Conservation (phyloP, 306 rosid genomes). For the Medicago lupulina region DNA sequence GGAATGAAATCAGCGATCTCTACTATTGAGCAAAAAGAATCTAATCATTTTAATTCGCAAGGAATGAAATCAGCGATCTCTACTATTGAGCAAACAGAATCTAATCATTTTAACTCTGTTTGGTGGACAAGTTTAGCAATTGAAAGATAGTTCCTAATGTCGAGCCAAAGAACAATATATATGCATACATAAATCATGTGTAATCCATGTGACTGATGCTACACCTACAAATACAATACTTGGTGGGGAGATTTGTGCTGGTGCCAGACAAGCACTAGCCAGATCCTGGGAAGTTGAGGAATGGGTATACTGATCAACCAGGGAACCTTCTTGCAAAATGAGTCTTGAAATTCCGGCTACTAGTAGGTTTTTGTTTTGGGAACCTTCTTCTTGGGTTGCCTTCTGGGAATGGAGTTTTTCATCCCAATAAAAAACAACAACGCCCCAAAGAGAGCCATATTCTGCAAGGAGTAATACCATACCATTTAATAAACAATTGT, state of each 20-base stretch:
- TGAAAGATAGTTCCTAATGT: conserved; percentile 43
- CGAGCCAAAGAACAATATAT: conserved; percentile 18
- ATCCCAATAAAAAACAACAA: conserved; percentile 70
- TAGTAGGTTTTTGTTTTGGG: conserved; percentile 62
- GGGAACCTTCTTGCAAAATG: conserved; percentile 35
- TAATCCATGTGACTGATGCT: conserved; percentile 28
- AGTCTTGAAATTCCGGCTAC: conserved; percentile 26
- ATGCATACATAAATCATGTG: conserved; percentile 28
- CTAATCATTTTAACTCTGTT: conserved; percentile 11
- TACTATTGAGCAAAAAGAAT: conserved; percentile 23
- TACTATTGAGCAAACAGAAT: conserved; percentile 24
- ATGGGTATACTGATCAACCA: conserved; percentile 30
- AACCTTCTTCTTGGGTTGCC: conserved; percentile 63
- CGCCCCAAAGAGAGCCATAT: conserved; percentile 70
- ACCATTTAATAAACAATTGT: conserved; percentile 32
- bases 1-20: conserved; percentile 26
- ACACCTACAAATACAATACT: conserved; percentile 34
- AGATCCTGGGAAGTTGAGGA: conserved; percentile 35
- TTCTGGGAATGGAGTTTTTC: conserved; percentile 66
- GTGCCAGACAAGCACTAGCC: conserved; percentile 37
- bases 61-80: conserved; percentile 25
- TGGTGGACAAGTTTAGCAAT: conserved; percentile 31
- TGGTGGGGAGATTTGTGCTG: conserved; percentile 26
- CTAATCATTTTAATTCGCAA: background rate
- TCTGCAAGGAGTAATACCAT: conserved; percentile 51